Base-by-base conservation (phyloP, 768 basidiomycete genomes). In the Lactifluus rugatus region DNA sequence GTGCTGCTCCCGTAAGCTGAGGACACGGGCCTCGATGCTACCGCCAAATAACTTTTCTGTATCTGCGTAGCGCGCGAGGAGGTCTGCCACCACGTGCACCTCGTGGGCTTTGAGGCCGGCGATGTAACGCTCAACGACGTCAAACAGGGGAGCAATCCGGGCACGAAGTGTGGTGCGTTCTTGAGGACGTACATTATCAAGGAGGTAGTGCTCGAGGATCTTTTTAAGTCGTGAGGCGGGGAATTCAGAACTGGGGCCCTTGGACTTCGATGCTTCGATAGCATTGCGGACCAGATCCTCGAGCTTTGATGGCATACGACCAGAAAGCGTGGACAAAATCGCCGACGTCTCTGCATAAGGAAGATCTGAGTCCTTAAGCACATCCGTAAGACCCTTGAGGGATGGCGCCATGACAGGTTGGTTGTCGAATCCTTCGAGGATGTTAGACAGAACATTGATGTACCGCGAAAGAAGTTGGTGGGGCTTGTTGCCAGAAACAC, bases 341-440 rank as follows among this genome's bases (percentile, higher is more conserved):
- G 92, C 83, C 44, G 76, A 81, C 50, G 86, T 79, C 71, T 97
- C 88, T 23, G 89, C 82, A 72, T 87, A 97, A 0, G 96, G 93
- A 26, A 98, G 83, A 61, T 90, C 89, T 6, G 87, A 81, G 66
- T 93, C 80, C 60, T 86, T 84, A 34, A 99, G 79, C 41, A 91
- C 83, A 37, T 82, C 75, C 65, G 91, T 76, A 57, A 99, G 84
- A 46, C 93, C 87, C 70, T 92, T 94, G 67, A 97, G 76, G 11
- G 91, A 90, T 5, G 84, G 73, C 19, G 79, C 78, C 88, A 98
- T 93, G 64, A 89, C 78, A 5, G 92, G 86, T 67, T 93, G 90
- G 74, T 97, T 97, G 73, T 99, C 96, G 72, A 87, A 99, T 37
- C 96, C 96, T 57, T 93, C 89, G 60, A 99, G 79, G 65, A 96